Base-by-base conservation (phyloP, 805 yeast genomes). In the Yamadazyma paraphyllophila region DNA sequence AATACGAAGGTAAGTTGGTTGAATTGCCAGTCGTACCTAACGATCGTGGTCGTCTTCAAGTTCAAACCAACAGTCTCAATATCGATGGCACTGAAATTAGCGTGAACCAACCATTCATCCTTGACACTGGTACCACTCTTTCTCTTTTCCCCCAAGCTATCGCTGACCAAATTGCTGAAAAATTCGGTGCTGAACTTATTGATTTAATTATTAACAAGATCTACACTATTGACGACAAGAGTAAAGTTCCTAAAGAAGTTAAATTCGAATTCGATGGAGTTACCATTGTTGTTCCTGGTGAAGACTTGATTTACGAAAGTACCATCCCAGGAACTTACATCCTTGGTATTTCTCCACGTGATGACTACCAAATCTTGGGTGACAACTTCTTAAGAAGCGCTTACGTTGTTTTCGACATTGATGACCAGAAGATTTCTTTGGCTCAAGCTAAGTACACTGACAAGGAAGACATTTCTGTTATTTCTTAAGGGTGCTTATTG, bases 321-420 rank as follows among this genome's bases (percentile, higher is more conserved):
- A 30, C 7, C 5, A 4, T 24, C 10, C 27, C 27, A 11, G 26
- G 25, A 9, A 29, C 26, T 12, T 12, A 14, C 26, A 12, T 16
- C 17, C 32, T 24, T 7, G 29, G 29, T 5, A 24, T 39, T 34
- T 3, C 13, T 15, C 41, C 41, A 2, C 15, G 13, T 7, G 16
- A 12, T 12, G 26, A 35, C 20, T 50, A 51, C 45, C 53, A 64
- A 13, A 71, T 81, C 44, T 66, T 85, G 34, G 92, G 92, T 8
- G 88, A 83, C 57, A 73, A 76, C 38, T 76, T 85, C 57, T 62
- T 85, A 51, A 70, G 86, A 42, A 73, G 77, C 45, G 81, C 82
- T 2, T 84, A 82, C 59, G 69, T 79, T 17, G 86, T 82, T n/a
- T 82, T 75, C 60, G 83, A 85, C 60, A 61, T 81, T 41, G 86